These are phyloP conservation scores for Auriculariales sp. DNA, from an alignment of 768 basidiomycete genomes.

Conservation along the genomic window DNA sequence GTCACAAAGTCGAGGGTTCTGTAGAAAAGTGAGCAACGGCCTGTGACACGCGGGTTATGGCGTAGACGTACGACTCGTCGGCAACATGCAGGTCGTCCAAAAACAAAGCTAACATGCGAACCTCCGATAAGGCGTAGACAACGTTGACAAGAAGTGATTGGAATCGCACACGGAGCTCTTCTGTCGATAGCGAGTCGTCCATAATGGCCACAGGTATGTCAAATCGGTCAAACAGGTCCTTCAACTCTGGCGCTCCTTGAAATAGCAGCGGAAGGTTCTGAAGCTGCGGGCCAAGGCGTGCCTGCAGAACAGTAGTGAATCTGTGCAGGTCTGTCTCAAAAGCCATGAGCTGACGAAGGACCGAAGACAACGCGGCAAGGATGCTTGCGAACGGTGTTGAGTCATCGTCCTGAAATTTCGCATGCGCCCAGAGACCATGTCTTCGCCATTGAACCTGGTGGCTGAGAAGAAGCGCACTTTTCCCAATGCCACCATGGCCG, in stretches of 20 bases:
- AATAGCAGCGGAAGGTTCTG: conserved; percentile 56
- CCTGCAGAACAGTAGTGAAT: conserved; percentile 43
- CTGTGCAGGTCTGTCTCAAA: conserved; percentile 56
- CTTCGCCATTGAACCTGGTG: conserved; percentile 64
- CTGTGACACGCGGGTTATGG: background rate
- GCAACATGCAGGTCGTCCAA: conserved; percentile 66
- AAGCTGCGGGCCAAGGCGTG: conserved; percentile 53
- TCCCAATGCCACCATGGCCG: conserved; percentile 33
- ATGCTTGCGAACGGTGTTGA: conserved; percentile 57
- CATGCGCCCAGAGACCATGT: conserved; percentile 65
- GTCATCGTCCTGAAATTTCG: conserved; percentile 52
- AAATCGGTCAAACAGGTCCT: conserved; percentile 43
- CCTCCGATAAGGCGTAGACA: conserved; percentile 54
- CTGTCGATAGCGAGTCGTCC: conserved; percentile 38
- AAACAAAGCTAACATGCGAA: conserved; percentile 53
- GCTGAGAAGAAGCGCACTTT: conserved; percentile 53
- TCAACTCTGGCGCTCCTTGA: conserved; percentile 55
- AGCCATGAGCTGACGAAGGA: conserved; percentile 60
- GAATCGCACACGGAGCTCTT: conserved; percentile 53
- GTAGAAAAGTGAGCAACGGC: conserved; percentile 4
- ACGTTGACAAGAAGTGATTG: conserved; percentile 58
- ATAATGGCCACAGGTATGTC: conserved; percentile 36
- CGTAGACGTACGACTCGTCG: conserved; percentile 39
- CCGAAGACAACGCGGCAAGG: conserved; percentile 52
- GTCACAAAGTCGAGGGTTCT: conserved; percentile 55